These are phyloP conservation scores for Chenopodium suecicum DNA, from an alignment of 148 eudicot genomes.

Conservation along the genomic window DNA sequence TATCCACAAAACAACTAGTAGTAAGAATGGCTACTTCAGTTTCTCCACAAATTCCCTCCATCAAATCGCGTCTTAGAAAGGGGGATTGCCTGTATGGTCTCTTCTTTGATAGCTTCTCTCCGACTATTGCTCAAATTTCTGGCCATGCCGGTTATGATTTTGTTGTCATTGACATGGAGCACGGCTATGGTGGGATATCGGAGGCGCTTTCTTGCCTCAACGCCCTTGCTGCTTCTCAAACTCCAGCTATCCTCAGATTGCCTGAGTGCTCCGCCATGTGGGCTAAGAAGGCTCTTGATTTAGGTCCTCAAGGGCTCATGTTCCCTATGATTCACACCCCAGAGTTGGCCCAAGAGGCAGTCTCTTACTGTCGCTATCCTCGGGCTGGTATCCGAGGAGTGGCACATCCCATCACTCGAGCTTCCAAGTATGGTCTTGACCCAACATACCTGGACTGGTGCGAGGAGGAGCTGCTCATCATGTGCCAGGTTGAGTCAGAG, in stretches of 20 bases:
- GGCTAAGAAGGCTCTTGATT: conserved; percentile 83
- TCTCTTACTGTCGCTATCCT: conserved; percentile 66
- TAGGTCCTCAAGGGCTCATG: conserved; percentile 81
- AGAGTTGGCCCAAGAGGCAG: conserved; percentile 50
- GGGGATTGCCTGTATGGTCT: conserved; percentile 75
- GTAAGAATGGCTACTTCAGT: conserved; percentile 21
- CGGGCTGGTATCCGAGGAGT: conserved; percentile 66
- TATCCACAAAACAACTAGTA: background rate
- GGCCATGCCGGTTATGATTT: conserved; percentile 75
- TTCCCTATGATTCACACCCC: conserved; percentile 69
- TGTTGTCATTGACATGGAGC: conserved; percentile 77
- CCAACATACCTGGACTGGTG: conserved; percentile 49
- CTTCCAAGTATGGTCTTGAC: conserved; percentile 60
- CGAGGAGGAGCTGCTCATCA: conserved; percentile 67
- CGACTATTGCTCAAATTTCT: conserved; percentile 64
- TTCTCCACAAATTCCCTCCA: conserved; percentile 22
- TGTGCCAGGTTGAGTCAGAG: conserved; percentile 76
- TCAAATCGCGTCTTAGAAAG: conserved; percentile 56
- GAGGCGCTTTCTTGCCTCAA: conserved; percentile 63
- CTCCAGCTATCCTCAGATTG: conserved; percentile 59
- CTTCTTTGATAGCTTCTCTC: conserved; percentile 66
- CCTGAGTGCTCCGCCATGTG: conserved; percentile 59
- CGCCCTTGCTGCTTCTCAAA: conserved; percentile 58
- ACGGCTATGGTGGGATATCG: conserved; percentile 66
- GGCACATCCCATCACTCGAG: conserved; percentile 64